These are phyloP conservation scores for Phyllosticta citriasiana DNA, from an alignment of 2,329 filamentous ascomycete genomes.

Conservation along the genomic window DNA sequence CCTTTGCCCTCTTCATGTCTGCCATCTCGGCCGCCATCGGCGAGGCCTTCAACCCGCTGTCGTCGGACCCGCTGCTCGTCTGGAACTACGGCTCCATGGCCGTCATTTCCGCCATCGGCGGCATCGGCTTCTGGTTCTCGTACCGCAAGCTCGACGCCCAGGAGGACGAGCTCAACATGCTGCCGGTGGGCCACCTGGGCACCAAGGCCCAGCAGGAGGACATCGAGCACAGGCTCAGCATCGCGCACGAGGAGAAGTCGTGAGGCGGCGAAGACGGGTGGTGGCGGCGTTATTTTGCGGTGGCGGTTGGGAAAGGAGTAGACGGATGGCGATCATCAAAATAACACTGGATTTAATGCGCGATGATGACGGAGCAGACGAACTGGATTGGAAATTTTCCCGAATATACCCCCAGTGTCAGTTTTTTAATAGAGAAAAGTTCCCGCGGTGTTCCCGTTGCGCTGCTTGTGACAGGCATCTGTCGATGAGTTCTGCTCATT, in stretches of 20 bases:
- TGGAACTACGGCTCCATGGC: constrained; percentile 26
- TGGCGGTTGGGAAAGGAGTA: background rate
- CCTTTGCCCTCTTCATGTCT: constrained; percentile 26
- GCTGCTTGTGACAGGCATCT: background rate
- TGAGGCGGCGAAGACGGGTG: background rate
- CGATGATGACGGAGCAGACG: background rate
- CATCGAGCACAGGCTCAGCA: constrained; percentile 17
- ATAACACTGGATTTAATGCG: background rate
- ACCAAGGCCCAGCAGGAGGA: constrained; percentile 20
- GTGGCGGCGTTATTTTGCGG: background rate
- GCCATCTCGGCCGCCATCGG: constrained; percentile 18
- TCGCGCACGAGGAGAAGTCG: constrained; percentile 4
- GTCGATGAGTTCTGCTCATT: no score
- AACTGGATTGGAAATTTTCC: background rate
- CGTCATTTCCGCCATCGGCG: constrained; percentile 25
- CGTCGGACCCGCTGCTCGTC: constrained; percentile 16
- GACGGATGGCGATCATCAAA: background rate
- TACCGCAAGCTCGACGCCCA: constrained; percentile 25
- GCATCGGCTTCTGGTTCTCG: constrained; percentile 22
- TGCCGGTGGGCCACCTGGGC: constrained; percentile 27
- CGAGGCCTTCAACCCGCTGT: constrained; percentile 15
- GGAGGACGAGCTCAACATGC: constrained; percentile 28
- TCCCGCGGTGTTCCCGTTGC: background rate
- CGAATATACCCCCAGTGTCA: background rate
- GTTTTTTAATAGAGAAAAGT: background rate